Evolutionary conservation across 2,329 filamentous ascomycete genomes (phyloP).

Genomic region (Paraconiothyrium brasiliense): DNA sequence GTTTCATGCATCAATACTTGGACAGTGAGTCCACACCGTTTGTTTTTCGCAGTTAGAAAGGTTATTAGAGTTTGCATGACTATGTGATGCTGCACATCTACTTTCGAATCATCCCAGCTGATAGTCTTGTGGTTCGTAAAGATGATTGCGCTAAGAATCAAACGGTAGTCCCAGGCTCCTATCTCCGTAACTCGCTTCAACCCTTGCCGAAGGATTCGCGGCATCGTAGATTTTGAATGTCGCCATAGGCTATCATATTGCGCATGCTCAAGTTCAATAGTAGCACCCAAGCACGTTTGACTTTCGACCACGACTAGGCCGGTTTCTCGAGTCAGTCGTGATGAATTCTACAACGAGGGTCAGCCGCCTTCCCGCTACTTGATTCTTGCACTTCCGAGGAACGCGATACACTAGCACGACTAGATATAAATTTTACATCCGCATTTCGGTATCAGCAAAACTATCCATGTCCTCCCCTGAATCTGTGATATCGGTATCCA

Average conservation of each 20-base stretch:
- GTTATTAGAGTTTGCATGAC: background rate
- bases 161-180: background rate
- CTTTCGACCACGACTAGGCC: background rate
- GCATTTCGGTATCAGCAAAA: background rate
- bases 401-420: background rate
- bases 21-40: background rate
- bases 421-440: background rate
- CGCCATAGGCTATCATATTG: constrained; percentile 1
- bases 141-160: background rate
- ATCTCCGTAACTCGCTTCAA: background rate
- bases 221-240: background rate
- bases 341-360: constrained; percentile 5
- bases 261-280: background rate
- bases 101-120: too few species aligned
- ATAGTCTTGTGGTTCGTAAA: too few species aligned
- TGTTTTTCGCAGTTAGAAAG: background rate
- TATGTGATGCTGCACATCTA: background rate
- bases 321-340: background rate
- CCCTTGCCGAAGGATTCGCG: background rate
- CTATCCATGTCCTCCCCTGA: background rate
- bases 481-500: background rate
- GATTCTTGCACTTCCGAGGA: constrained; percentile 6
- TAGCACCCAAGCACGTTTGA: background rate
- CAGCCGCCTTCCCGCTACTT: constrained; percentile 19
- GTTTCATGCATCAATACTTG: background rate